Conservation (phyloP, 148 eudicot species). For the Nyssa sinensis region DNA sequence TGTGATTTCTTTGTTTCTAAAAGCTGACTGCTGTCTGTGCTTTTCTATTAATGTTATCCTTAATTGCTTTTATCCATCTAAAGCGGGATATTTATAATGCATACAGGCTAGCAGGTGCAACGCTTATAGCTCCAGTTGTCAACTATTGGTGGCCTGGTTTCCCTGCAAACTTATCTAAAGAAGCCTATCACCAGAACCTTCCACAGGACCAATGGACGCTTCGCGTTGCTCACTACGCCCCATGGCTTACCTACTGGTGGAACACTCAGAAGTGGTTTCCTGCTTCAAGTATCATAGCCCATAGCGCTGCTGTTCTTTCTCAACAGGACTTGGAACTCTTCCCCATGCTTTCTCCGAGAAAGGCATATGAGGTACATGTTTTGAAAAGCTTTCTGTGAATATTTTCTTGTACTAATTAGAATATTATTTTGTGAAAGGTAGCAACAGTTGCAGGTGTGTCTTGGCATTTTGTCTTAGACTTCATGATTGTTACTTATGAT, state of each 20-base stretch:
- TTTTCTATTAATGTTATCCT: background rate
- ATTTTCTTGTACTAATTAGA: background rate
- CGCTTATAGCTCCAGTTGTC: slow-evolving; percentile 52
- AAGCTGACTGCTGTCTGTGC: background rate
- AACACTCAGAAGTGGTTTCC: slow-evolving; percentile 71
- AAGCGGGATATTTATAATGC: slow-evolving; percentile 10
- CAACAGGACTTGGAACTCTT: slow-evolving; percentile 39
- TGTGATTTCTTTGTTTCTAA: background rate
- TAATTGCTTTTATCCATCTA: slow-evolving; percentile 4
- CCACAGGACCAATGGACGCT: slow-evolving; percentile 54
- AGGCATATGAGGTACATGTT: slow-evolving; percentile 19
- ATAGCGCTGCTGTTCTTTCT: slow-evolving; percentile 32
- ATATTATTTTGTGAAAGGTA: background rate
- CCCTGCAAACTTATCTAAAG: slow-evolving; percentile 48
- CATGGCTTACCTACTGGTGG: slow-evolving; percentile 86
- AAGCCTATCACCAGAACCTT: slow-evolving; percentile 38
- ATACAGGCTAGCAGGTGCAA: slow-evolving; percentile 68
- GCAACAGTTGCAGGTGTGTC: background rate
- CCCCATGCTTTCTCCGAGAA: background rate
- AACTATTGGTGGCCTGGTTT: slow-evolving; percentile 63
- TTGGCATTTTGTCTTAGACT: background rate
- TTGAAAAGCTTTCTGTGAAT: background rate
- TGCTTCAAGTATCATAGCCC: slow-evolving; percentile 30
- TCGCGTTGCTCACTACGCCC: slow-evolving; percentile 52
- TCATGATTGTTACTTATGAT: background rate